Conservation (phyloP, 2,329 filamentous ascomycete species). For the Colletotrichum spaethianum region DNA sequence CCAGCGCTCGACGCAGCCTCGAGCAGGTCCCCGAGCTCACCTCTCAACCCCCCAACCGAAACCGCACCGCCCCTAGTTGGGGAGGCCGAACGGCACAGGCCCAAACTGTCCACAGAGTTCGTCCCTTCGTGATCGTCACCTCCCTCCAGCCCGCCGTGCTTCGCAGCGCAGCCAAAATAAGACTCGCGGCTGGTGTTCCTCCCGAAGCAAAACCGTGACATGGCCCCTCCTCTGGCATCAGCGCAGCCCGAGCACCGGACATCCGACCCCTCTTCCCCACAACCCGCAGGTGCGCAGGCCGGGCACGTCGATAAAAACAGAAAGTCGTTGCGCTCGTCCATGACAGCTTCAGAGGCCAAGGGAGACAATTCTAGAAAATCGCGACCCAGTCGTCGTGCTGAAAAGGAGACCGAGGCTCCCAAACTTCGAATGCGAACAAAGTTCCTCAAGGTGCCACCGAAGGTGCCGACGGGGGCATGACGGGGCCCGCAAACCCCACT, state of each 20-base stretch:
- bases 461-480: not conserved
- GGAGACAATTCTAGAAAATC: not conserved
- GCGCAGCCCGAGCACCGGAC: constrained; percentile 26
- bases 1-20: not conserved
- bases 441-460: not conserved
- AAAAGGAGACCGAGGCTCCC: not conserved
- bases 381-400: too few relatives aligned
- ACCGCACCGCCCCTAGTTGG: not conserved
- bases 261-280: not conserved
- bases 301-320: too few relatives aligned
- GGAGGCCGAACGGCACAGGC: constrained; percentile 1
- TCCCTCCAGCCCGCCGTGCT: not conserved
- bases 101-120: not conserved
- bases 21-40: not conserved
- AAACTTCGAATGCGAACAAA: not conserved
- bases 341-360: not conserved
- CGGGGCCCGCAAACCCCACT: constrained; percentile 12
- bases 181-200: constrained; percentile 13
- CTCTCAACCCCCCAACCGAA: not conserved
- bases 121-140: not conserved
- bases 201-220: constrained; percentile 9
- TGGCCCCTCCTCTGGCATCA: not conserved
- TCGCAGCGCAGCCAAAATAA: not conserved
- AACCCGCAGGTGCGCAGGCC: not conserved
- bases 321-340: not conserved